Conservation (phyloP, 2,329 filamentous ascomycete genomes). For the Phialemoniopsis sp. region DNA sequence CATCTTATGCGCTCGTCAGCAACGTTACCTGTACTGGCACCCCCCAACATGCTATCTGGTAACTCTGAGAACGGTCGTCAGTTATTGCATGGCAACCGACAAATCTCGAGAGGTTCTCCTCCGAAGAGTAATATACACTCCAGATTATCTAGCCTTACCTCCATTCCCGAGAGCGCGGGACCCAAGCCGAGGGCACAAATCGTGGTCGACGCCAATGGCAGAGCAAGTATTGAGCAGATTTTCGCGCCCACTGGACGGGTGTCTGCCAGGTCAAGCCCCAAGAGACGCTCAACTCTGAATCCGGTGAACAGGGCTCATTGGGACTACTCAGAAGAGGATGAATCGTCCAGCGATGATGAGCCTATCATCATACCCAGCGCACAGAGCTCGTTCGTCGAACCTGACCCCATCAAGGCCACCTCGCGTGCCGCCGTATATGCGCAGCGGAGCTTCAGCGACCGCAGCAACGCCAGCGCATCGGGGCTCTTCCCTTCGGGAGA, state of each 20-base stretch:
- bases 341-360: conserved; percentile 59
- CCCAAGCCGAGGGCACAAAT: conserved; percentile 50
- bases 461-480: conserved; percentile 35
- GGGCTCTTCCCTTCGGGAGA: conserved; percentile 14
- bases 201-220: conserved; percentile 58
- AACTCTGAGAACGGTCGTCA: conserved; percentile 19
- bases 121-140: conserved; percentile 45
- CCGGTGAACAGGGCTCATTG: conserved; percentile 14
- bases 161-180: conserved; percentile 51
- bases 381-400: conserved; percentile 53
- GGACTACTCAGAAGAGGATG: conserved; percentile 37
- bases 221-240: conserved; percentile 50
- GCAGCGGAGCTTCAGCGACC: conserved; percentile 44
- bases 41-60: conserved; percentile 33
- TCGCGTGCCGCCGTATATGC: conserved; percentile 14
- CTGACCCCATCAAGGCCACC: conserved; percentile 45
- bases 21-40: conserved; percentile 41
- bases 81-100: conserved; percentile 25
- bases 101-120: conserved; percentile 49
- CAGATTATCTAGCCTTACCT: conserved; percentile 46
- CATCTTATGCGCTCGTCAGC: conserved; percentile 28
- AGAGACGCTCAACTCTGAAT: not conserved
- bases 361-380: conserved; percentile 62
- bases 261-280: conserved; percentile 2
- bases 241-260: conserved; percentile 4